Base-by-base conservation (phyloP, 495 filamentous ascomycete species). In the Aspergillus nanangensis region DNA sequence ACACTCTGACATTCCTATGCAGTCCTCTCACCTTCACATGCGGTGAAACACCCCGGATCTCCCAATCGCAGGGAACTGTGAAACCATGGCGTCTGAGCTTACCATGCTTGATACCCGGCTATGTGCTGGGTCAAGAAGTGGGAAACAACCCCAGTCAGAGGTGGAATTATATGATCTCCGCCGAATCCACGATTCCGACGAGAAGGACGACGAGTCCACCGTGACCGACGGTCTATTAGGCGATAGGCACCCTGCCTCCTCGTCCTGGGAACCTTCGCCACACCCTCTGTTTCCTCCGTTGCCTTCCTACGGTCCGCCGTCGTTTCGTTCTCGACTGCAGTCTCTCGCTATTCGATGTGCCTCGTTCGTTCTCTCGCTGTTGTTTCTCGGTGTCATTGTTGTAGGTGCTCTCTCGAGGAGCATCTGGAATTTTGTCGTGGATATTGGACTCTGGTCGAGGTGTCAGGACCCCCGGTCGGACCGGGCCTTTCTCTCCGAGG, bases 241-340 rank as follows among this genome's bases (percentile, higher is more conserved):
- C 39, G 45, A 47, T 8, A 44, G 39, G 9, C 38, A 39, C 11
- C 25, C 41, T 13, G 44, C 38, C 23, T 9, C 19, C 10, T 11
- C 43, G 7, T 38, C 25, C 38, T 50, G 38, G 9, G 19, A 33
- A 2, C 10, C 37, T 4, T 44, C 47, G 8, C 17, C 46, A 8
- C 83, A 95, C 57, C 90, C 91, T 7, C 65, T 96, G 1, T 97
- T 97, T 55, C 92, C 92, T 9, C 86, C 89, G 8, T 63, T 97
- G 11, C 91, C 91, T 0, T 67, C 88, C 3, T 96, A 96, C 51
- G 87, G 86, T 0, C 83, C 90, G 1, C 83, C 90, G 0, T 81
- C 85, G 3, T 18, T 74, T 2, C 44, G 84, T 20, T 67, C 83
- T 31, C 71, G 78, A 25, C 20, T 90, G n/a, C 84, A 88, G 47